Evolutionary conservation across 306 rosid species (phyloP), one percentile per base, ranked within the genome.

Genomic region (Lathyrus aphaca): DNA sequence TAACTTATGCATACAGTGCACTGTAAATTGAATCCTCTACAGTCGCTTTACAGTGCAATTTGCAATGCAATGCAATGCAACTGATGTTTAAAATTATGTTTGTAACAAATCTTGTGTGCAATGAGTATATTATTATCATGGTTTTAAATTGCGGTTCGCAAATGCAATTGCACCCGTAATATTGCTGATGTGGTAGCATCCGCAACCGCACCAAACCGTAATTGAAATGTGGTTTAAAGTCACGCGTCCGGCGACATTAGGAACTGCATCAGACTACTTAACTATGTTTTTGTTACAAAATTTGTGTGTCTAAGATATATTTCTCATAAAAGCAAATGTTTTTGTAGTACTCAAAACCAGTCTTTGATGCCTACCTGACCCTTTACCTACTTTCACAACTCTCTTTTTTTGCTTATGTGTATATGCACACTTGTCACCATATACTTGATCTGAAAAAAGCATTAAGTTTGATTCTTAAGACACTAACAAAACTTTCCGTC

Each of bases 391-490:
- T 51, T 75, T 78, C 61, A 46, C 57, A 48, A 77, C 57, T 14
- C 76, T 55, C 72, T 77, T 70, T 68, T 45, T 43, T 72, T 70
- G 43, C 35, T 66, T 58, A 1, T 23, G 16, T 44, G 15, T 60
- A 25, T 60, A 48, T 46, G 21, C 60, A 85, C 73, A 75, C 74
- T 53, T 83, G 83, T 79, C 77, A 69, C 55, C 27, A 80, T 48
- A 79, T 69, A 65, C 61, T 84, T 76, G 86, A 80, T 85, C 79
- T 60, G 63, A 67, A 79, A 88, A 88, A 88, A 83, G 90, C 77
- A 77, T 53, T 18, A 82, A 70, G 70, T 70, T 74, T 73, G 50
- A 85, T 74, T 81, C 81, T 77, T 79, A 71, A 75, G 63, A 46
- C 45, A 38, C 23, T 21, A 21, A 21, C 23, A 21, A 21, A 21